Evolutionary conservation across 176 grass and related monocot species (phyloP).

Genomic region (Ananas comosus): DNA sequence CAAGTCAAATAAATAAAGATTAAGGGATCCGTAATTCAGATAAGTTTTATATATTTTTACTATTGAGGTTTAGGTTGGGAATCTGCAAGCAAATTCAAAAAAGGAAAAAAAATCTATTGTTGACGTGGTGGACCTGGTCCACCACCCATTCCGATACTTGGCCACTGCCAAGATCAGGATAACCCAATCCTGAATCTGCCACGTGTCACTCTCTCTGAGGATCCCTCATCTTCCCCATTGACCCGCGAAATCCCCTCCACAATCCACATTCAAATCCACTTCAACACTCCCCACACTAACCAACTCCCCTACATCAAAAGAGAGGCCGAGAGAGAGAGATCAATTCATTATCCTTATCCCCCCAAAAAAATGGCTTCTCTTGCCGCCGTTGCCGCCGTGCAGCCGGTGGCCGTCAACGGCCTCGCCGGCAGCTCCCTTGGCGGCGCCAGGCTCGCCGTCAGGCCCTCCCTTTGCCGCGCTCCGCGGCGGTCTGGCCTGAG

Average conservation of each 20-base stretch:
- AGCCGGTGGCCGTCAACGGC: constrained; percentile 65
- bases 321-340: background rate
- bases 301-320: constrained; percentile 22
- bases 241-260: constrained; percentile 18
- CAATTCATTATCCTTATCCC: background rate
- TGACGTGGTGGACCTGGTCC: no score
- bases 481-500: constrained; percentile 34
- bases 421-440: constrained; percentile 75
- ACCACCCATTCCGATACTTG: no score
- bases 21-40: no score
- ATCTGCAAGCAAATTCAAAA: no score
- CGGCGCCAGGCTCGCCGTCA: constrained; percentile 52
- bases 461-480: constrained; percentile 27
- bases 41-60: no score
- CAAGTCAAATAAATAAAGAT: no score
- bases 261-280: constrained; percentile 31
- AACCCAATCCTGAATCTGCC: constrained; percentile 55
- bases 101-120: no score
- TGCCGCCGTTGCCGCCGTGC: constrained; percentile 48
- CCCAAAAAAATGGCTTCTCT: constrained; percentile 65
- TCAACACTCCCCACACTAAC: background rate
- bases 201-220: constrained; percentile 42
- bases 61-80: no score
- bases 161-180: constrained; percentile 21
- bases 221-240: constrained; percentile 7